Evolutionary conservation across 164 flowering plant genomes (phyloP).

Genomic region (Kingdonia uniflora): DNA sequence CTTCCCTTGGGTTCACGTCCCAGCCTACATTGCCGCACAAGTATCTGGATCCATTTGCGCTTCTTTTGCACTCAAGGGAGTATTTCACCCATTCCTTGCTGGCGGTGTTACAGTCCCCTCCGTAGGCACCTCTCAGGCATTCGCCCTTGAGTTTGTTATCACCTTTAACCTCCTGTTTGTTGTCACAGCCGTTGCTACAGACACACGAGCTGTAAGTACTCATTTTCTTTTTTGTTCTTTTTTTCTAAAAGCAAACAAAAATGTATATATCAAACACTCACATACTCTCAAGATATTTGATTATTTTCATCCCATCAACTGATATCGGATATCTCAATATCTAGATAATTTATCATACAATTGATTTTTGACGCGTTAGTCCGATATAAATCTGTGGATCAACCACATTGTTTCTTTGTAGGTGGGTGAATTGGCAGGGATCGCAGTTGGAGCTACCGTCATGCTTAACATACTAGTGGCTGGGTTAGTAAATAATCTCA

Average conservation of each 20-base stretch:
- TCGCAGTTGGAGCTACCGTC: slow-evolving; percentile 90
- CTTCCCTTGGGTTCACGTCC: slow-evolving; percentile 87
- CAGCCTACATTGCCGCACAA: slow-evolving; percentile 70
- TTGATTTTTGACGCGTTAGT: not conserved
- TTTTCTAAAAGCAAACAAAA: too few species aligned
- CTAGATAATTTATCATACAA: not conserved
- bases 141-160: slow-evolving; percentile 69
- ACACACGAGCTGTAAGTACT: slow-evolving; percentile 66
- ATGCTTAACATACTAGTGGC: slow-evolving; percentile 82
- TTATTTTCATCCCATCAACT: too few species aligned
- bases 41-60: slow-evolving; percentile 73
- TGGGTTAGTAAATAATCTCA: slow-evolving; percentile 40
- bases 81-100: slow-evolving; percentile 60
- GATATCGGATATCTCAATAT: too few species aligned
- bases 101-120: slow-evolving; percentile 86
- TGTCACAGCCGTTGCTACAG: slow-evolving; percentile 89
- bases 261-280: too few species aligned
- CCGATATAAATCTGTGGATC: not conserved
- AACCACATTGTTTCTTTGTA: slow-evolving; percentile 5
- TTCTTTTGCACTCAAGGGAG: slow-evolving; percentile 65
- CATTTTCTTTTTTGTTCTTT: not conserved
- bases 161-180: slow-evolving; percentile 75
- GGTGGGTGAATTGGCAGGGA: slow-evolving; percentile 92
- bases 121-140: slow-evolving; percentile 51
- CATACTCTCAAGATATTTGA: too few species aligned